Evolutionary conservation across 2,329 filamentous ascomycete genomes (phyloP).

Genomic region (Mycocentrospora acerina): DNA sequence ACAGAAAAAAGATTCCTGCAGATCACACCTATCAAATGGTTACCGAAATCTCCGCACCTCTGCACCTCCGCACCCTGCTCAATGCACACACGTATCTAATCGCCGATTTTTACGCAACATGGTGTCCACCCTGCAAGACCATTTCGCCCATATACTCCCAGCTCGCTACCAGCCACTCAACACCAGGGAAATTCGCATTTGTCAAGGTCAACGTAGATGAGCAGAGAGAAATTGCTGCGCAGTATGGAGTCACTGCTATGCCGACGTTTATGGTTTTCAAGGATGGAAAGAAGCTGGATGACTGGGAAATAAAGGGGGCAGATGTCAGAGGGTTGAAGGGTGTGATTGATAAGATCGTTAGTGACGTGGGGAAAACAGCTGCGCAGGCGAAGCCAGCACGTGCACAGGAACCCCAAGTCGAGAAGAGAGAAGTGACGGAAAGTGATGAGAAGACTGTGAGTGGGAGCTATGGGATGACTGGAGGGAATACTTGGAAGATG

Average conservation of each 20-base stretch:
- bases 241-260: constrained; percentile 53
- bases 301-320: constrained; percentile 28
- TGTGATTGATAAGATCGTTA: constrained; percentile 22
- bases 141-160: constrained; percentile 56
- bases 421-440: constrained; percentile 7
- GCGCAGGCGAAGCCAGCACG: constrained; percentile 4
- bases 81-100: constrained; percentile 45
- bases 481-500: neutral
- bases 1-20: neutral
- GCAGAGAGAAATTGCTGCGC: constrained; percentile 49
- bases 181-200: constrained; percentile 51
- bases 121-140: constrained; percentile 60
- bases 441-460: constrained; percentile 34
- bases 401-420: constrained; percentile 2
- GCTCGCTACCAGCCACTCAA: constrained; percentile 51
- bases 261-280: constrained; percentile 39
- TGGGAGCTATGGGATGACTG: constrained; percentile 29
- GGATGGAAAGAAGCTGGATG: constrained; percentile 29
- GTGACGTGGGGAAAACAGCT: constrained; percentile 10
- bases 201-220: constrained; percentile 59
- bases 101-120: constrained; percentile 56
- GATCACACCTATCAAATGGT: constrained; percentile 21
- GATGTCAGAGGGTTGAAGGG: constrained; percentile 29
- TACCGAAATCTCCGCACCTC: constrained; percentile 32
- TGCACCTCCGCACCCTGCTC: constrained; percentile 40